Base-by-base conservation (phyloP, 1,284 basidiomycete species). In the Trichosporon ovoides region DNA sequence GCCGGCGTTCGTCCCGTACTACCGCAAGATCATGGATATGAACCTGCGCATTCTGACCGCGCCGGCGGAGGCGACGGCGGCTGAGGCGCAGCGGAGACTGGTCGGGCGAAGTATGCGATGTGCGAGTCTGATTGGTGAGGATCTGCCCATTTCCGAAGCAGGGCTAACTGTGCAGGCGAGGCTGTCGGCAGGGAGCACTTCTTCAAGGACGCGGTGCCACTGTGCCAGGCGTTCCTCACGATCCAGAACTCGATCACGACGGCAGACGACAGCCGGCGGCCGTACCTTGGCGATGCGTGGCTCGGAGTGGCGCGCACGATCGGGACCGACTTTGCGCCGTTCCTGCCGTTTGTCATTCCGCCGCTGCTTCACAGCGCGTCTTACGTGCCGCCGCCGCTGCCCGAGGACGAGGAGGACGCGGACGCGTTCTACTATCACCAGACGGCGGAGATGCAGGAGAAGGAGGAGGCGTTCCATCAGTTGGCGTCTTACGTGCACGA, bases 81-180 rank as follows among this genome's bases (percentile, higher is more conserved):
- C 83, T 1, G 72, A 81, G 3, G 84, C 85, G 59, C 85, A 87
- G 70, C 79, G 82, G 35, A 86, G 85, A 66, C 68, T 91, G 51
- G 79, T 86, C 20, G 84, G 85, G 38, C 87, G 90, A 67, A 87
- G 87, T 3, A 90, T 92, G 86, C 89, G 91, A 67, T 92, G 89
- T 70, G 88, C 87, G 0, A 87, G 87, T 2, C 77, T 91, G 10
- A 85, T 90, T 55, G 89, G 87, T 48, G n/a, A 48, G 43, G 24
- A 28, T 13, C 3, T 28, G 38, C 20, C 9, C 22, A 14, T 14
- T 3, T 5, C 13, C 6, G 16, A 9, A 48, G 43, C 43, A 7
- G 13, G 28, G 43, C 43, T 48, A 22, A 48, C 43, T 1, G 14
- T 9, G 24, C 43, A 48, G 43, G 22, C 2, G 88, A 89, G 59